A percentile compares a stretch with the other conserved stretches of the same genome.
These are phyloP conservation scores for Beauveria asiatica DNA, from an alignment of 2,329 filamentous ascomycete genomes.

Conservation along the genomic window DNA sequence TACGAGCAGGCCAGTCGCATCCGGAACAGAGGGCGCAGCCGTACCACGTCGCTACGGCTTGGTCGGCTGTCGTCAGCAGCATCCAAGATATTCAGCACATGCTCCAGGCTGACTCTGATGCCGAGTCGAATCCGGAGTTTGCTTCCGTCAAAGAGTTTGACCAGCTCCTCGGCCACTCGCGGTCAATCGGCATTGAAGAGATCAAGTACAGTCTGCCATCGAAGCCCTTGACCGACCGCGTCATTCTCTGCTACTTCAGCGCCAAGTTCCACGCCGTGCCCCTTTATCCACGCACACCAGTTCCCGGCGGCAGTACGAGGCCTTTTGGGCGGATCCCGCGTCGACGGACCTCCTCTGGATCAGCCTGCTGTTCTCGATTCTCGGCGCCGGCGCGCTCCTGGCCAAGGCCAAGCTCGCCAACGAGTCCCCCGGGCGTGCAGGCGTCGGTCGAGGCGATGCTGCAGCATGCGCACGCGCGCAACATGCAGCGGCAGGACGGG, in stretches of 20 bases:
- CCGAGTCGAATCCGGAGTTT: constrained; percentile 11
- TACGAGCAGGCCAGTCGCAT: not conserved
- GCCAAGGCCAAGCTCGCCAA: constrained; percentile 22
- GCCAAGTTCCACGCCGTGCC: constrained; percentile 28
- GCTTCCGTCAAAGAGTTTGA: constrained; percentile 21
- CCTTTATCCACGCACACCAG: constrained; percentile 33
- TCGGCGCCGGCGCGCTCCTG: constrained; percentile 33
- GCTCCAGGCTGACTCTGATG: constrained; percentile 16
- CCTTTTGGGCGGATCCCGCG: constrained; percentile 35
- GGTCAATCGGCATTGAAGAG: constrained; percentile 22
- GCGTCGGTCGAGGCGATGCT: constrained; percentile 34
- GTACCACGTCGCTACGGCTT: constrained; percentile 32
- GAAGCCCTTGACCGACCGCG: constrained; percentile 26
- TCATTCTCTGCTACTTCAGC: constrained; percentile 31
- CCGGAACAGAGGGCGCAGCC: constrained; percentile 2
- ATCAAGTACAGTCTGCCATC: constrained; percentile 27
- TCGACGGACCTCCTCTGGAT: constrained; percentile 38
- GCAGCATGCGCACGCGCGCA: constrained; percentile 34
- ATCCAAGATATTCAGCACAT: constrained; percentile 33
- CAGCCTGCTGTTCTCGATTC: constrained; percentile 40
- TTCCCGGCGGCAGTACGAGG: constrained; percentile 40
- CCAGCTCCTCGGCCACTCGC: constrained; percentile 24
- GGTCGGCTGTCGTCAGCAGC: constrained; percentile 32
- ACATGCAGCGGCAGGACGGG: constrained; percentile 32
- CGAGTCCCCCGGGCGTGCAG: constrained; percentile 12